Evolutionary conservation across 257 asterid genomes (phyloP).

Genomic region (Oldenlandia corymbosa): DNA sequence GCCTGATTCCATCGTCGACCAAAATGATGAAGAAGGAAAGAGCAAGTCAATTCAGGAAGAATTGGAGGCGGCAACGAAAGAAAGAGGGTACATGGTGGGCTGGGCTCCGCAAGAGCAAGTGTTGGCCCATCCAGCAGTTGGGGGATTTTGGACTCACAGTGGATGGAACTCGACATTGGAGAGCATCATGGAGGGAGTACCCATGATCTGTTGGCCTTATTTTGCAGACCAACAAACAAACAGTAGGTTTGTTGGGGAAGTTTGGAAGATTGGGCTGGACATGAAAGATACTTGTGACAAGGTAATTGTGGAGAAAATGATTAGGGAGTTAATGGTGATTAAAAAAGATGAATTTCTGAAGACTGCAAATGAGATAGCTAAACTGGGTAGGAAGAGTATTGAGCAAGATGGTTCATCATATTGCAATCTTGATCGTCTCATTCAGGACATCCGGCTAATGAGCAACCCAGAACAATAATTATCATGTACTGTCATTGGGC

Average conservation of each 20-base stretch:
- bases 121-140: constrained; percentile 46
- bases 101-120: constrained; percentile 78
- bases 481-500: too few species aligned
- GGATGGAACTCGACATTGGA: constrained; percentile 53
- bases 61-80: constrained; percentile 30
- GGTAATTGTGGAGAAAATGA: constrained; percentile 10
- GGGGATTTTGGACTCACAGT: constrained; percentile 64
- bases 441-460: constrained; percentile 17
- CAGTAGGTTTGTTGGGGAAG: constrained; percentile 25
- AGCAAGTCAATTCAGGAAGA: constrained; percentile 15
- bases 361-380: constrained; percentile 19
- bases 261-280: constrained; percentile 30
- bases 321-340: constrained; percentile 25
- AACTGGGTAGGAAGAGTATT: constrained; percentile 14
- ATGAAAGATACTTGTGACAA: constrained; percentile 30
- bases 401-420: constrained; percentile 23
- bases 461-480: neutral
- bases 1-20: constrained; percentile 27
- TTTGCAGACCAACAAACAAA: constrained; percentile 28
- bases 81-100: constrained; percentile 42
- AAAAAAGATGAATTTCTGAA: constrained; percentile 19
- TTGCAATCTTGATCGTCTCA: constrained; percentile 15
- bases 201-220: constrained; percentile 31
- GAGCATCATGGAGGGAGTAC: constrained; percentile 27
- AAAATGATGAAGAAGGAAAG: neutral